Evolutionary conservation across 129 eudicot genomes (phyloP).

Genomic region (Ambrosia trifida): DNA sequence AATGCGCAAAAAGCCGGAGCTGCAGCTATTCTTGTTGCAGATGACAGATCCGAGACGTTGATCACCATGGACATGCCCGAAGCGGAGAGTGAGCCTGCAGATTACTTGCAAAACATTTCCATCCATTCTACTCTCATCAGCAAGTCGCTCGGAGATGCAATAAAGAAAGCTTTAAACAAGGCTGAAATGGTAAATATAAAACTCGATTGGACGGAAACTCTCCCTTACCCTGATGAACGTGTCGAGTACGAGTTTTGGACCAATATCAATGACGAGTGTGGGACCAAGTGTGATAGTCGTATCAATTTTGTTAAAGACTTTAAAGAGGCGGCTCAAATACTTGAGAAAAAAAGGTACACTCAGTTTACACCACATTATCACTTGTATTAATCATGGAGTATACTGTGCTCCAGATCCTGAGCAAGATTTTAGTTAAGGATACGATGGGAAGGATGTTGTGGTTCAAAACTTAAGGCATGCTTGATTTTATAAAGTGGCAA

Average conservation of each 20-base stretch:
- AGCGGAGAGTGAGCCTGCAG: constrained; percentile 54
- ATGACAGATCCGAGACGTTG: constrained; percentile 71
- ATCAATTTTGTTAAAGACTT: constrained; percentile 74
- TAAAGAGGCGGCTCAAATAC: constrained; percentile 93
- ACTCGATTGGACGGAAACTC: constrained; percentile 96
- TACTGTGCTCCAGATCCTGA: constrained; percentile 99
- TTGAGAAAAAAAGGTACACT: constrained; percentile 84
- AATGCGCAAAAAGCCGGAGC: constrained; percentile 92
- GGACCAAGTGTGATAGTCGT: constrained; percentile 82
- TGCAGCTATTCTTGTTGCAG: constrained; percentile 93
- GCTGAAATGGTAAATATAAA: constrained; percentile 80
- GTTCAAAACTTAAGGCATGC: constrained; percentile 81
- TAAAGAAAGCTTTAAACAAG: constrained; percentile 63
- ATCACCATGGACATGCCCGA: constrained; percentile 95
- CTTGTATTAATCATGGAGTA: constrained; percentile 92
- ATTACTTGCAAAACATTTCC: constrained; percentile 78
- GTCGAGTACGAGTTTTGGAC: constrained; percentile 99
- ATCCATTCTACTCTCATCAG: constrained; percentile 89
- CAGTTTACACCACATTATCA: constrained; percentile 85
- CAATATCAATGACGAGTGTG: constrained; percentile 92
- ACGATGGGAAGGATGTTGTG: constrained; percentile 95
- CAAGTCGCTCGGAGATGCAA: constrained; percentile 68
- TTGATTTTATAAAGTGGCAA: constrained; percentile 74
- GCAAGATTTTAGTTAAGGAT: constrained; percentile 79
- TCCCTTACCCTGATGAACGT: constrained; percentile 96